phyloP scores from a whole-genome alignment of 2,329 filamentous ascomycete species.

The Fusarium multiceps region DNA sequence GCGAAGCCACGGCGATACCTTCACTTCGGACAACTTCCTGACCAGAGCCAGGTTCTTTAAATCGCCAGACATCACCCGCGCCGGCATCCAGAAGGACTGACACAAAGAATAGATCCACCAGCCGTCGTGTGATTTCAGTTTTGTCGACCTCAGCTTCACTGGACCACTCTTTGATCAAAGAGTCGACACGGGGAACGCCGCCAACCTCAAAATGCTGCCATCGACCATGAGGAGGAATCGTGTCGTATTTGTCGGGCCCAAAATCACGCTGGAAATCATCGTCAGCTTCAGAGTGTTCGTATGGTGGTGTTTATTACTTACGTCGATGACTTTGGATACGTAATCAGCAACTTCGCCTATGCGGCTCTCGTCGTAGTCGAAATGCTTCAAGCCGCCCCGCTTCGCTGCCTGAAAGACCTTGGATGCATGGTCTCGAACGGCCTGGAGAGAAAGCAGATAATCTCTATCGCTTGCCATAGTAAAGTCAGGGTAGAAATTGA shows the following conservation, averaged over 20 bases:
- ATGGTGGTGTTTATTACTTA: slow-evolving; percentile 19
- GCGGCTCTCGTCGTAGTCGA: slow-evolving; percentile 53
- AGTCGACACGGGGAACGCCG: slow-evolving; percentile 59
- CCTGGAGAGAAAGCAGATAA: slow-evolving; percentile 52
- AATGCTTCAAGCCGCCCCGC: slow-evolving; percentile 54
- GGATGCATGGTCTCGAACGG: slow-evolving; percentile 51
- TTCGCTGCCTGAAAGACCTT: slow-evolving; percentile 53
- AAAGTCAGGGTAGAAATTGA: no score
- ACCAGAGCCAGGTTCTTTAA: slow-evolving; percentile 53
- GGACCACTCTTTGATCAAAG: slow-evolving; percentile 60
- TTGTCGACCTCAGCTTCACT: slow-evolving; percentile 50
- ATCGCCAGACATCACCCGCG: slow-evolving; percentile 62
- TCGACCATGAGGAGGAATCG: slow-evolving; percentile 66
- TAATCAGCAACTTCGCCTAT: slow-evolving; percentile 56
- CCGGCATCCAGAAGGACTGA: slow-evolving; percentile 69
- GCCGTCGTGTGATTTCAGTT: slow-evolving; percentile 61
- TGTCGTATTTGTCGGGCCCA: slow-evolving; percentile 58
- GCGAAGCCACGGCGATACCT: slow-evolving; percentile 62
- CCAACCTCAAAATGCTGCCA: slow-evolving; percentile 74
- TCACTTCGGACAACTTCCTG: slow-evolving; percentile 57
- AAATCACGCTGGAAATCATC: slow-evolving; percentile 58
- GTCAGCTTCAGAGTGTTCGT: accelerated
- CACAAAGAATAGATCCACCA: slow-evolving; percentile 71
- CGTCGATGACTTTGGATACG: slow-evolving; percentile 57
- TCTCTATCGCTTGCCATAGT: slow-evolving; percentile 30